Evolutionary conservation across 805 yeast genomes (phyloP), one percentile per base, ranked within the genome.

Genomic region (Candida gorgasii): DNA sequence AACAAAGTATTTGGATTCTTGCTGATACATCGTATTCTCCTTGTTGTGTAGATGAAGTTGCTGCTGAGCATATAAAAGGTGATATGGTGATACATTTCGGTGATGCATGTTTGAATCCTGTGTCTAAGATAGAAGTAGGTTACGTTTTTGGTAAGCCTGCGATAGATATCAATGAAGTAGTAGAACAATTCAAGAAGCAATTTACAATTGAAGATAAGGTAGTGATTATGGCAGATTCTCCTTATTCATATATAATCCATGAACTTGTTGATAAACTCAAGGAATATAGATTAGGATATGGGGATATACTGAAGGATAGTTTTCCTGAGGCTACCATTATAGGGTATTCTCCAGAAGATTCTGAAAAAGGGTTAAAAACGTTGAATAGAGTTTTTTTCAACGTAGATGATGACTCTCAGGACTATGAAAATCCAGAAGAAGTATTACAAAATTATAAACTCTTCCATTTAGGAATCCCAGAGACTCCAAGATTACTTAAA

Each of bases 21-120:
- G 99, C 98, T 0, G 99, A 93, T 57, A 92, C 99, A 0, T 89
- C 97, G 0, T 93, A 93, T 56, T 87, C 96, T 20, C 74, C 96
- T 1, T 93, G 99, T 62, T 93, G 99, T 65, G 84, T 92, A 8
- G 99, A 93, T 61, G 97, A 90, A 57, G 95, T 92, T 19, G 98
- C 99, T 0, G 95, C 97, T 0, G 90, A 86, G 57, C 99, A 93
- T 61, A 95, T 92, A 12, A 58, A 69, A 5, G 89, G 93, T 5
- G 96, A 92, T 49, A 64, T 86, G 4, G 88, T 93, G 20, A 80
- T 90, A 1, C 99, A 93, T 63, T 88, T 90, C 62, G 99, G 99
- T 2, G 95, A 89, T 58, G 92, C 98, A 0, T 93, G 99, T 62
- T 63, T 93, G 57, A 89, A 85, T 52, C 85, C 89, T 0, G 81